Percentiles rank a stretch among this genome's conserved stretches.
Conservation (phyloP, 2,329 filamentous ascomycete genomes). For the Exophiala aquamarina region DNA sequence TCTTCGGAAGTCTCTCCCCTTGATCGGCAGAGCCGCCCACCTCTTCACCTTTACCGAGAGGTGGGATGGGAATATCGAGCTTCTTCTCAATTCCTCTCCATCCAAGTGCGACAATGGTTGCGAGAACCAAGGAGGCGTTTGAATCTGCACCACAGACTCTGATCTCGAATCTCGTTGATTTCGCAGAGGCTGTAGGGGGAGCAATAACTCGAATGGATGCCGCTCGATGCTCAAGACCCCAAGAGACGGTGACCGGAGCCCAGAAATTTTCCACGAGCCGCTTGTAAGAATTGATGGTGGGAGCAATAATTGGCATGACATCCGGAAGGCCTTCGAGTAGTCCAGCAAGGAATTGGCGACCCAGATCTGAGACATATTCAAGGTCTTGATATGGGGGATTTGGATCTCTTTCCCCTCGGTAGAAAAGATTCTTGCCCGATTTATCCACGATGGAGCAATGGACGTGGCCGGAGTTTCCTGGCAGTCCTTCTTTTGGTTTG, state of each 20-base stretch:
- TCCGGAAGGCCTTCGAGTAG: slow-evolving; percentile 85
- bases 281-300: slow-evolving; percentile 97
- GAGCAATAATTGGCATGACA: slow-evolving; percentile 92
- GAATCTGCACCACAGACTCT: slow-evolving; percentile 92
- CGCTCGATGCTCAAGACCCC: slow-evolving; percentile 93
- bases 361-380: slow-evolving; percentile 78
- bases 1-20: slow-evolving; percentile 79
- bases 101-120: slow-evolving; percentile 81
- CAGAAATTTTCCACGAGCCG: slow-evolving; percentile 98
- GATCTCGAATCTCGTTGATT: slow-evolving; percentile 88
- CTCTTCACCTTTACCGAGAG: slow-evolving; percentile 80
- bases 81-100: slow-evolving; percentile 94
- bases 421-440: slow-evolving; percentile 80
- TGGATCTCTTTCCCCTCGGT: slow-evolving; percentile 69
- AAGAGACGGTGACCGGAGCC: slow-evolving; percentile 96
- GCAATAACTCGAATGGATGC: slow-evolving; percentile 88
- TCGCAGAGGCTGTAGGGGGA: slow-evolving; percentile 79
- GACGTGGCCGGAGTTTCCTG: slow-evolving; percentile 94
- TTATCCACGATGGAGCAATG: slow-evolving; percentile 85
- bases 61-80: slow-evolving; percentile 76
- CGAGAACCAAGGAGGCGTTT: slow-evolving; percentile 83
- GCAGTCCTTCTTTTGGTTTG: slow-evolving; percentile 85
- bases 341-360: slow-evolving; percentile 89
- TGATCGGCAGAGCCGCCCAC: slow-evolving; percentile 71
- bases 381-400: slow-evolving; percentile 74